A percentile compares a stretch with the other conserved stretches of the same genome.
phyloP scores from a whole-genome alignment of 2,329 filamentous ascomycete genomes.

The Triangularia setosa region DNA sequence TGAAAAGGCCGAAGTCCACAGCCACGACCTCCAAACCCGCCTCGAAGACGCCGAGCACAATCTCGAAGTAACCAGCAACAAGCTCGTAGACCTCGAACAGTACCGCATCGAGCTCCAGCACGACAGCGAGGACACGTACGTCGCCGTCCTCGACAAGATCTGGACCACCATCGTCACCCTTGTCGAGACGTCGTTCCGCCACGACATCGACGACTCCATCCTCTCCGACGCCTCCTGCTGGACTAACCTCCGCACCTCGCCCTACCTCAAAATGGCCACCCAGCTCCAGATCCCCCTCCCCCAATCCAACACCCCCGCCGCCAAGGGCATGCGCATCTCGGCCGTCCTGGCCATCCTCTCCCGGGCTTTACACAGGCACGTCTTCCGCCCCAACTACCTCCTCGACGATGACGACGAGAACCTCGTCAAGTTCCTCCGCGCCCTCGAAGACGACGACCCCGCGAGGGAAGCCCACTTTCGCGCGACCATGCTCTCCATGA shows the following conservation, averaged over 20 bases:
- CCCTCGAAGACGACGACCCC: slow-evolving; percentile 31
- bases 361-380: slow-evolving; percentile 31
- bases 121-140: slow-evolving; percentile 32
- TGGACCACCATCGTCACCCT: slow-evolving; percentile 33
- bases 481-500: slow-evolving; percentile 30
- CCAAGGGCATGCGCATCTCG: slow-evolving; percentile 37
- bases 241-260: slow-evolving; percentile 31
- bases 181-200: slow-evolving; percentile 31
- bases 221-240: slow-evolving; percentile 33
- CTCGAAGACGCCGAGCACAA: slow-evolving; percentile 25
- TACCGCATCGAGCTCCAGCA: slow-evolving; percentile 29
- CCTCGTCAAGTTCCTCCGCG: slow-evolving; percentile 30
- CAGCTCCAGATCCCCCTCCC: slow-evolving; percentile 33
- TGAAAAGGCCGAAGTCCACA: slow-evolving; percentile 24
- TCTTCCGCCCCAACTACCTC: slow-evolving; percentile 36
- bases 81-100: slow-evolving; percentile 29
- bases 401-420: slow-evolving; percentile 31
- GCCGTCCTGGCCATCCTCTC: slow-evolving; percentile 33
- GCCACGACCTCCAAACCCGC: slow-evolving; percentile 23
- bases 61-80: slow-evolving; percentile 23
- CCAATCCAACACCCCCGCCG: slow-evolving; percentile 33
- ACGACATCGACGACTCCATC: slow-evolving; percentile 31
- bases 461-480: slow-evolving; percentile 31
- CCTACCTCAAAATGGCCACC: slow-evolving; percentile 32
- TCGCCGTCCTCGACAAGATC: slow-evolving; percentile 33